Evolutionary conservation across 2,329 filamentous ascomycete genomes (phyloP), one percentile per base, ranked within the genome.

Genomic region (Colletotrichum australisinense): DNA sequence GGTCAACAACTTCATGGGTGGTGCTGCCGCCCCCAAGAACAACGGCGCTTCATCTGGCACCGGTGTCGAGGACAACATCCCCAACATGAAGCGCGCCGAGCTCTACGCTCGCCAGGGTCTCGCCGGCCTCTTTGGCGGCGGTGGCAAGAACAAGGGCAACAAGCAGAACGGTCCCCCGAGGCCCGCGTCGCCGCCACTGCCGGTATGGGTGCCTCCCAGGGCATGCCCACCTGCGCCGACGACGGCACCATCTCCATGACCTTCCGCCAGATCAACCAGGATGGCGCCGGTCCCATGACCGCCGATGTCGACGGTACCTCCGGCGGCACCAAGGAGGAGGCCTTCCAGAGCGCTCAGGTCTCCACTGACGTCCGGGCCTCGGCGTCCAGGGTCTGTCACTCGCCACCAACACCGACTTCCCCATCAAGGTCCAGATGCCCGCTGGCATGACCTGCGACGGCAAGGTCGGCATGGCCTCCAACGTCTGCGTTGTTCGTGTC

Each of bases 211-310:
- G 84, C 88, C 14, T 74, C 80, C 0, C 79, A 80, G 12, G 91
- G 91, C 72, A 83, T 93, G 22, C 92, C 92, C 9, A 93, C 91
- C 5, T 87, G 86, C 71, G 82, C 85, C 24, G 89, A 92, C 72
- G 86, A 90, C 68, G 91, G 92, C 74, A 86, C 86, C 32, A 84
- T 93, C 79, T 87, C 85, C 71, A 88, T 93, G 87, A 90, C 88
- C 73, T 93, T 89, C 84, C 90, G 91, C 80, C 89, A 93, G 84
- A 89, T 93, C 84, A 93, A 93, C 87, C 91, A 93, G 81, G 91
- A 93, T 77, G 91, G 91, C 26, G 92, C 91, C 0, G 92, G 91
- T 2, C 91, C 91, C 1, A 83, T 93, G 60, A 87, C 84, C 35
- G 91, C 91, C 9, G 84, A 85, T 56, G 84, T 93, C 62, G 91